phyloP scores from a whole-genome alignment of 1,284 basidiomycete species.

The Fomitopsis palustris region DNA sequence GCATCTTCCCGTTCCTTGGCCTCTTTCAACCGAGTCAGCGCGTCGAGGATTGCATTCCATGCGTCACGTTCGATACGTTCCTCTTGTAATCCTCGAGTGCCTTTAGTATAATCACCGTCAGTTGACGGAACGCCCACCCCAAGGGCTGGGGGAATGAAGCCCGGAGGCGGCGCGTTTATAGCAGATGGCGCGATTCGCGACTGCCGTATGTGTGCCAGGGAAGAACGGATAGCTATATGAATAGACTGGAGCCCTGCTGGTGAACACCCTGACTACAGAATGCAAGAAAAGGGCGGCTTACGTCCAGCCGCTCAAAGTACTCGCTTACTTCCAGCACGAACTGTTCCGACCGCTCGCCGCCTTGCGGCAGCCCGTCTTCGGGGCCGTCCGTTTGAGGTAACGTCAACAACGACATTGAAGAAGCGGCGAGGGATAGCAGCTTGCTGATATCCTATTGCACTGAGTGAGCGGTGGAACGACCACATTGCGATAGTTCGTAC shows the following conservation, averaged over 20 bases:
- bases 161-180: conserved; percentile 69
- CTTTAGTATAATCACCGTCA: conserved; percentile 14
- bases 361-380: conserved; percentile 65
- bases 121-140: conserved; percentile 68
- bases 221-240: conserved; percentile 70
- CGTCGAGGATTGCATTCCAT: conserved; percentile 69
- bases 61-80: conserved; percentile 71
- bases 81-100: conserved; percentile 65
- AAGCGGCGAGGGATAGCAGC: conserved; percentile 68
- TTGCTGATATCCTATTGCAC: conserved; percentile 63
- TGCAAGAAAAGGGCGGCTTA: too few relatives aligned
- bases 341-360: conserved; percentile 77
- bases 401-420: conserved; percentile 71
- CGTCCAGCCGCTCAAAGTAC: conserved; percentile 79
- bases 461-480: background rate
- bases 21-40: conserved; percentile 58
- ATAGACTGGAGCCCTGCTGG: conserved; percentile 48
- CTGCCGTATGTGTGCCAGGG: conserved; percentile 74
- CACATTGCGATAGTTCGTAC: conserved; percentile 31
- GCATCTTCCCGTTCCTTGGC: conserved; percentile 25
- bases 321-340: conserved; percentile 80
- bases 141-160: conserved; percentile 69
- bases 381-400: conserved; percentile 72
- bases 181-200: conserved; percentile 80
- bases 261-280: too few relatives aligned